Evolutionary conservation across 1,139 yeast species (phyloP), one percentile per base, ranked within the genome.

Genomic region (Saccharomyces hybrid): DNA sequence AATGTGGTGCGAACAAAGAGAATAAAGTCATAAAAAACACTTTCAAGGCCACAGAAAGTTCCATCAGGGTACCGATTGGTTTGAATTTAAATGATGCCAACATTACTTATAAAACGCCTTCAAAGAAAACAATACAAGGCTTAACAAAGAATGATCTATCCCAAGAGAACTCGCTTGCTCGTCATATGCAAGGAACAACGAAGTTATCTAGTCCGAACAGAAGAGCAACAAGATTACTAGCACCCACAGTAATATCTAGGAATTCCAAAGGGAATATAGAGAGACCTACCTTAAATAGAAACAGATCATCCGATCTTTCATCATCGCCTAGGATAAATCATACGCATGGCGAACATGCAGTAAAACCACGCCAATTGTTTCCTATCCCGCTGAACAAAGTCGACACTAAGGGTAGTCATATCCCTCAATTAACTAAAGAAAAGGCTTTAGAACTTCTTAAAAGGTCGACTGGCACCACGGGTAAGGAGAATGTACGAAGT

Each of bases 361-460:
- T 38, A 46, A 47, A 48, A 52, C 48, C 51, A 20, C 38, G 51
- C 14, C 51, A 49, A 48, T 51, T 65, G 28, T 62, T 62, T 50
- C 66, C 65, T n/a, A 28, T 65, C 6, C 57, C 62, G 16, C 48
- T 56, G 2, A 65, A 57, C 46, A 63, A 51, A 32, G 47, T 62
- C 34, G 61, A 63, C 51, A 51, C 51, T 27, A 41, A 51, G 25
- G 54, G 38, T 28, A 61, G 59, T 47, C 58, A 61, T 32, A 59
- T 61, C 3, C 65, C 64, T 9, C 53, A 48, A 7, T 48, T 61
- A 26, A 42, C 52, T 3, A 58, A 59, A 48, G 48, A 55, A 4
- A 44, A 55, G 14, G 53, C 61, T 8, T 46, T 52, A 13, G 44
- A 38, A 13, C 44, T 38, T 38, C 13, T 38, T 16, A 38, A 38